Evolutionary conservation across 1,139 yeast species (phyloP).

Genomic region (Geotrichum macrosporum): DNA sequence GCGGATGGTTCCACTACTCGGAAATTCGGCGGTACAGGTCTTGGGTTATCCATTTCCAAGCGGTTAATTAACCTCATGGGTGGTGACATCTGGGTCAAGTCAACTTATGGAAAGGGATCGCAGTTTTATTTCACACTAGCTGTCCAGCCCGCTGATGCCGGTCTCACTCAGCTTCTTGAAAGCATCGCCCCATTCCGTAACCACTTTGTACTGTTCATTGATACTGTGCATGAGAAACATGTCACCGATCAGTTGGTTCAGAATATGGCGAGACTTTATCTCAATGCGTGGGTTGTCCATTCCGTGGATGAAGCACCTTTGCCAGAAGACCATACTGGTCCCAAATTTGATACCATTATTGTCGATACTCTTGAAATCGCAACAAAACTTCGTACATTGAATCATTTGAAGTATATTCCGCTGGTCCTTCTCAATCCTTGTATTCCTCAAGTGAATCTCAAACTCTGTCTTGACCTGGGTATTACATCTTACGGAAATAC

Average conservation of each 20-base stretch:
- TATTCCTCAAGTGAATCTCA: slow-evolving; percentile 73
- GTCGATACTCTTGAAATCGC: slow-evolving; percentile 77
- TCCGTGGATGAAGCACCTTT: slow-evolving; percentile 43
- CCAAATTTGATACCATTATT: slow-evolving; percentile 70
- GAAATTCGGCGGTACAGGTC: slow-evolving; percentile 86
- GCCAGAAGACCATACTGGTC: slow-evolving; percentile 41
- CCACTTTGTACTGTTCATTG: slow-evolving; percentile 54
- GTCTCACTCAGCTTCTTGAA: slow-evolving; percentile 62
- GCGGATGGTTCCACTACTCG: slow-evolving; percentile 91
- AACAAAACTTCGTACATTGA: slow-evolving; percentile 57
- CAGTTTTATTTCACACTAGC: slow-evolving; percentile 75
- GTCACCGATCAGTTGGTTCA: slow-evolving; percentile 52
- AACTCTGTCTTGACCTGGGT: slow-evolving; percentile 78
- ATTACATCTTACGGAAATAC: slow-evolving; percentile 85
- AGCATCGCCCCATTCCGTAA: slow-evolving; percentile 66
- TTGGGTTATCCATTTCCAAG: slow-evolving; percentile 81
- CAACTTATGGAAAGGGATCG: slow-evolving; percentile 77
- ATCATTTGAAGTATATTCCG: slow-evolving; percentile 78
- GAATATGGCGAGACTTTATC: slow-evolving; percentile 43
- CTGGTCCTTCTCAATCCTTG: slow-evolving; percentile 72
- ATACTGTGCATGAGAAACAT: slow-evolving; percentile 69
- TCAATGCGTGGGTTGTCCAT: slow-evolving; percentile 43
- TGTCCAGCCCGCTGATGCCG: slow-evolving; percentile 69
- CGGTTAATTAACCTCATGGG: slow-evolving; percentile 87
- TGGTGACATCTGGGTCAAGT: slow-evolving; percentile 81